phyloP scores from a whole-genome alignment of 1,284 basidiomycete species.

The Moniliella sp. region DNA sequence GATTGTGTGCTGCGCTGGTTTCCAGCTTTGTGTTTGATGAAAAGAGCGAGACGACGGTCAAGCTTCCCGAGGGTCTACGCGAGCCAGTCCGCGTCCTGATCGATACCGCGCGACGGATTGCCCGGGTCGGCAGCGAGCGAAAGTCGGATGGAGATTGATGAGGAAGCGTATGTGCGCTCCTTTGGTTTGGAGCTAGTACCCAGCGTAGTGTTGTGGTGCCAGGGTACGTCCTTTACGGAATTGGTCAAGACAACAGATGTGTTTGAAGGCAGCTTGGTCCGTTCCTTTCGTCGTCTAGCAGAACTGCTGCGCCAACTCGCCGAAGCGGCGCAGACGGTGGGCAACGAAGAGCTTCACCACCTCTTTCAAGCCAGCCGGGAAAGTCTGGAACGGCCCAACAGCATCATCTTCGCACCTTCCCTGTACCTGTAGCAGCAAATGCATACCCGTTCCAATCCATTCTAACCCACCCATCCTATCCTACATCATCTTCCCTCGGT shows the following conservation, averaged over 20 bases:
- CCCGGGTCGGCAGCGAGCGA: constrained; percentile 78
- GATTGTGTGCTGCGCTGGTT: constrained; percentile 73
- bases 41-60: constrained; percentile 74
- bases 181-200: constrained; percentile 98
- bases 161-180: constrained; percentile 79
- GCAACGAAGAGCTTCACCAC: constrained; percentile 60
- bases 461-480: background rate
- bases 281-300: constrained; percentile 74
- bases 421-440: constrained; percentile 2
- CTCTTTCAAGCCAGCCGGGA: constrained; percentile 21
- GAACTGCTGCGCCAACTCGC: constrained; percentile 89
- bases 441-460: background rate
- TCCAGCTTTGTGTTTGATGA: constrained; percentile 94
- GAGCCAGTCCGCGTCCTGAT: constrained; percentile 79
- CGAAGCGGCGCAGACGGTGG: constrained; percentile 79
- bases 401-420: constrained; percentile 26
- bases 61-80: constrained; percentile 74
- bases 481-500: background rate
- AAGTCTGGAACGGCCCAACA: constrained; percentile 25
- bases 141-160: constrained; percentile 63
- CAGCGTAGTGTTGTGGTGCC: constrained; percentile 88
- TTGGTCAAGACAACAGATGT: constrained; percentile 88
- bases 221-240: constrained; percentile 90
- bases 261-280: constrained; percentile 61
- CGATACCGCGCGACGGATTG: constrained; percentile 78